phyloP scores from a whole-genome alignment of 116 monocot species.

The Zostera marina region DNA sequence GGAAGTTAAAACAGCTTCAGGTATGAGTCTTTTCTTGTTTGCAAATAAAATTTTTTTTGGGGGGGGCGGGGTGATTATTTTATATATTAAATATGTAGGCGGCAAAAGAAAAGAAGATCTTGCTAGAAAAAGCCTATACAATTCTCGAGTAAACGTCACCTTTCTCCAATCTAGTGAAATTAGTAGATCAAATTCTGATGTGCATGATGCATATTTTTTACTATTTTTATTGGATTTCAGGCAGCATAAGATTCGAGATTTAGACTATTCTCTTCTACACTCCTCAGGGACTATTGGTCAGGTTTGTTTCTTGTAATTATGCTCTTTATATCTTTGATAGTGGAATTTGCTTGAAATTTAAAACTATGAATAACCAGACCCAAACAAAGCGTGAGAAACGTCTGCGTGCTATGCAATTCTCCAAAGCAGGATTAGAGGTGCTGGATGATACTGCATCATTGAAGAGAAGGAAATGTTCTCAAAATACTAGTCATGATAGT shows the following conservation, averaged over 20 bases:
- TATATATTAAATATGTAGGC: slow-evolving; percentile 15
- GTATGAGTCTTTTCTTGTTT: slow-evolving; percentile 1
- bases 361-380: slow-evolving; percentile 17
- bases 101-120: slow-evolving; percentile 49
- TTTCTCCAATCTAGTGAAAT: neutral
- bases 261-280: slow-evolving; percentile 43
- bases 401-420: slow-evolving; percentile 41
- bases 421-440: slow-evolving; percentile 64
- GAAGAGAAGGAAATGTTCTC: slow-evolving; percentile 21
- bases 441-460: slow-evolving; percentile 26
- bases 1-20: slow-evolving; percentile 2
- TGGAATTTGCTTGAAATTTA: neutral
- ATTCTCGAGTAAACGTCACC: slow-evolving; percentile 37
- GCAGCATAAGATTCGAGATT: slow-evolving; percentile 59
- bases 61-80: too few species aligned
- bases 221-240: slow-evolving; percentile 13
- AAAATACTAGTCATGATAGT: slow-evolving; percentile 7
- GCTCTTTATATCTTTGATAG: neutral
- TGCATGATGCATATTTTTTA: neutral
- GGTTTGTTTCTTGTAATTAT: slow-evolving; percentile 24
- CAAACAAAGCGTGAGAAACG: slow-evolving; percentile 62
- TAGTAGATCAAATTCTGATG: neutral
- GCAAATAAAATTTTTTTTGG: too few species aligned
- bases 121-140: slow-evolving; percentile 43
- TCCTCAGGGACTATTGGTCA: slow-evolving; percentile 85